A percentile compares a stretch with the other conserved stretches of the same genome.
Evolutionary conservation across 176 grass and related monocot genomes (phyloP).

Genomic region (Oryza meyeriana): DNA sequence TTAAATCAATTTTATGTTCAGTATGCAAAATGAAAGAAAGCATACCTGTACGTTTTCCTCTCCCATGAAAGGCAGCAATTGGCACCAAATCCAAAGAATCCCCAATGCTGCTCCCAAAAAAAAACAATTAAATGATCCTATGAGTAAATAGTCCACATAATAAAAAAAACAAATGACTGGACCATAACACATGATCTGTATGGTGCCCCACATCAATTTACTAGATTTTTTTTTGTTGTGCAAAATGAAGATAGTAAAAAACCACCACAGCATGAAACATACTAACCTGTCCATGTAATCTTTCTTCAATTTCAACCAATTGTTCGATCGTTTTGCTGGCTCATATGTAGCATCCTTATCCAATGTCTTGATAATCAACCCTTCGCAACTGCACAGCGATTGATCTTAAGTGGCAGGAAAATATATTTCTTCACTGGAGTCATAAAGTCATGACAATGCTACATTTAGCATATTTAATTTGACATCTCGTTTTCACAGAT

Average conservation of each 20-base stretch:
- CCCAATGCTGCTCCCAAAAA: constrained; percentile 63
- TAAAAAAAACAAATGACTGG: background rate
- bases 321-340: constrained; percentile 94
- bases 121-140: background rate
- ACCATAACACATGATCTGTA: background rate
- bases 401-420: constrained; percentile 28
- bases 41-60: constrained; percentile 86
- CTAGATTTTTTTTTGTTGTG: constrained; percentile 12
- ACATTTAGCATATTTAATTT: constrained; percentile 16
- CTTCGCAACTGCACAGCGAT: constrained; percentile 79
- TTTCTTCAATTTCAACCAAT: constrained; percentile 99
- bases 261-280: constrained; percentile 25
- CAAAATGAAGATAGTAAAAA: constrained; percentile 7
- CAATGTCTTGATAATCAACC: constrained; percentile 99
- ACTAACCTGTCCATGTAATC: constrained; percentile 98
- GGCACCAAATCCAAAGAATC: constrained; percentile 94
- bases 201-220: background rate
- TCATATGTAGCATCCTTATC: constrained; percentile 98
- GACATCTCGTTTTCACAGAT: constrained; percentile 4
- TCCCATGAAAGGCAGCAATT: constrained; percentile 86
- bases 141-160: background rate
- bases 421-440: constrained; percentile 7
- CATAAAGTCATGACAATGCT: background rate
- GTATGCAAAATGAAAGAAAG: constrained; percentile 16
- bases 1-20: constrained; percentile 18